Evolutionary conservation across 345 rosid species (phyloP).

Genomic region (Bruguiera gymnorhiza): DNA sequence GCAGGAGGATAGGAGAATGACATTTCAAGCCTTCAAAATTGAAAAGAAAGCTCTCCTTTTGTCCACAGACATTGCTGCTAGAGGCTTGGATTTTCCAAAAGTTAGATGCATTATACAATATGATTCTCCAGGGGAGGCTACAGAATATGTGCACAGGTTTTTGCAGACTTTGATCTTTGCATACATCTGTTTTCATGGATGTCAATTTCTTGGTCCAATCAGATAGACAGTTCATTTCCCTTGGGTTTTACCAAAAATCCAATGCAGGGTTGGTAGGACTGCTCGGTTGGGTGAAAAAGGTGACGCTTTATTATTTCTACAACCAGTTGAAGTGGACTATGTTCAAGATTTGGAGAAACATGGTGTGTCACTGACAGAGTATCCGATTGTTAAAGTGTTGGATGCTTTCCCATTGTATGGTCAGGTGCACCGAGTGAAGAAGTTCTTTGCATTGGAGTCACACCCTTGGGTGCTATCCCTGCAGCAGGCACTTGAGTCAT

Average conservation of each 20-base stretch:
- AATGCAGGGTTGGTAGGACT: constrained; percentile 90
- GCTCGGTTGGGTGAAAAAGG: constrained; percentile 94
- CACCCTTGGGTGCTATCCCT: constrained; percentile 81
- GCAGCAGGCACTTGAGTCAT: constrained; percentile 76
- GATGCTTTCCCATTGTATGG: constrained; percentile 55
- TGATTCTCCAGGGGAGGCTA: constrained; percentile 98
- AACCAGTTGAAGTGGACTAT: constrained; percentile 82
- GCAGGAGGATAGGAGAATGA: constrained; percentile 79
- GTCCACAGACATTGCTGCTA: constrained; percentile 85
- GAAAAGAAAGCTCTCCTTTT: constrained; percentile 81
- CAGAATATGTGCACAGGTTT: constrained; percentile 97
- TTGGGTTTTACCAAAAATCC: constrained; percentile 18
- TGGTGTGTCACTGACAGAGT: constrained; percentile 71
- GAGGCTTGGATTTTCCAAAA: constrained; percentile 94
- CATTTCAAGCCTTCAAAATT: constrained; percentile 67
- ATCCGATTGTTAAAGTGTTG: constrained; percentile 70
- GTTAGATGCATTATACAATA: constrained; percentile 92
- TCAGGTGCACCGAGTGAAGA: constrained; percentile 43
- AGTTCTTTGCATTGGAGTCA: constrained; percentile 48
- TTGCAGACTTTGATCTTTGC: background rate
- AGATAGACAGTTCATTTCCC: background rate
- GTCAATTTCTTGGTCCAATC: constrained; percentile 1
- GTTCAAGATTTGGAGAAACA: constrained; percentile 78
- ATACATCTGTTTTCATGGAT: background rate
- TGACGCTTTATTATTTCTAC: constrained; percentile 78